These are phyloP conservation scores for Yamadazyma diospyri DNA, from an alignment of 1,139 yeast species.

Conservation along the genomic window DNA sequence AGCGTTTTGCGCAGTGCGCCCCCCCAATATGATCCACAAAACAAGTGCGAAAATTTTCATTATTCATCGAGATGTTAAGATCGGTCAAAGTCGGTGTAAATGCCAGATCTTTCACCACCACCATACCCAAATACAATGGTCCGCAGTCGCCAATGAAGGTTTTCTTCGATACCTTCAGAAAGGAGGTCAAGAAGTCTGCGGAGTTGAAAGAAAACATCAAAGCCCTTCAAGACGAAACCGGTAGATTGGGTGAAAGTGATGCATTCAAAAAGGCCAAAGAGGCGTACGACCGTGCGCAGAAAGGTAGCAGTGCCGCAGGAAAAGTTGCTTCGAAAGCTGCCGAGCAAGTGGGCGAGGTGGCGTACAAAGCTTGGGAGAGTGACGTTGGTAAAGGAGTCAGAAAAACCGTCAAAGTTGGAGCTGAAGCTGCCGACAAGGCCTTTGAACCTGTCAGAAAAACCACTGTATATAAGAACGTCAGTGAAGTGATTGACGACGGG, in stretches of 20 bases:
- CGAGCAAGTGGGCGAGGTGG: slow-evolving; percentile 88
- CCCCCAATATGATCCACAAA: no score
- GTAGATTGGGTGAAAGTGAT: slow-evolving; percentile 89
- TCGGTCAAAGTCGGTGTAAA: neutral
- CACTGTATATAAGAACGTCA: slow-evolving; percentile 81
- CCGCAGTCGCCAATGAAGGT: slow-evolving; percentile 83
- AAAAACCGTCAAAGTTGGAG: slow-evolving; percentile 73
- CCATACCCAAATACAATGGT: slow-evolving; percentile 13
- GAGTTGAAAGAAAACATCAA: slow-evolving; percentile 92
- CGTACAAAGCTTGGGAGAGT: slow-evolving; percentile 94
- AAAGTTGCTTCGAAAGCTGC: slow-evolving; percentile 86
- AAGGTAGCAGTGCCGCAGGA: slow-evolving; percentile 78
- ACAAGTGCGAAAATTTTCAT: slow-evolving; percentile 6
- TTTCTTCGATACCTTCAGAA: slow-evolving; percentile 85
- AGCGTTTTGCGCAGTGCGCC: no score
- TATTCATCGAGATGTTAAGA: slow-evolving; percentile 3
- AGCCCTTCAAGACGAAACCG: slow-evolving; percentile 95
- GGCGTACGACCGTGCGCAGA: slow-evolving; percentile 84
- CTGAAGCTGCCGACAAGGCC: slow-evolving; percentile 78
- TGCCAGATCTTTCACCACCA: neutral
- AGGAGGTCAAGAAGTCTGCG: slow-evolving; percentile 85
- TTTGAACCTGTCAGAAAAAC: slow-evolving; percentile 95
- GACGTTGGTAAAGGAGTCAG: slow-evolving; percentile 88
- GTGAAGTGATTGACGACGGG: slow-evolving; percentile 90
- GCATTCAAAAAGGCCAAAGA: slow-evolving; percentile 92